These are phyloP conservation scores for Phytophthora litchii DNA, from an alignment of 352 stramenopile genomes.

Conservation along the genomic window DNA sequence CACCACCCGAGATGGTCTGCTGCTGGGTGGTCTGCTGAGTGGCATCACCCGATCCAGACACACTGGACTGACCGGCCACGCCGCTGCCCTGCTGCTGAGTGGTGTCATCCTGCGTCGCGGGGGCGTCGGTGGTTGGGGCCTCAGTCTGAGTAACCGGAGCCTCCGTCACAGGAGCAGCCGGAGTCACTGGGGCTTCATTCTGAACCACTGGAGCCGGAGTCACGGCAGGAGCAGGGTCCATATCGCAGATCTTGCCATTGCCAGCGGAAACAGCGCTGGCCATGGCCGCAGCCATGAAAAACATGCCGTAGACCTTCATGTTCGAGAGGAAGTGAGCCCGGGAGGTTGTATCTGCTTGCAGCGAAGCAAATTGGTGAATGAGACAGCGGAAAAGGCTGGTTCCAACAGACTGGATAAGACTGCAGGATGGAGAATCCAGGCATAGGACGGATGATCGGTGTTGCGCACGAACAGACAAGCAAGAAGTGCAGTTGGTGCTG, in stretches of 20 bases:
- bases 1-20: slow-evolving; percentile 22
- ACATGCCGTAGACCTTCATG: slow-evolving; percentile 44
- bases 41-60: slow-evolving; percentile 7
- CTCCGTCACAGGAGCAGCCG: neutral
- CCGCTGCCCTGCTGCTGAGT: slow-evolving; percentile 12
- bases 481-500: slow-evolving; percentile 17
- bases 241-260: slow-evolving; percentile 34
- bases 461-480: slow-evolving; percentile 21
- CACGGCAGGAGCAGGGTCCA: slow-evolving; percentile 28
- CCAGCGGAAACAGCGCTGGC: slow-evolving; percentile 27
- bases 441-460: slow-evolving; percentile 13
- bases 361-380: slow-evolving; percentile 34
- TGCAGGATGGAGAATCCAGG: slow-evolving; percentile 18
- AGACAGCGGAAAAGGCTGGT: slow-evolving; percentile 12
- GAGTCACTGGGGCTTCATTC: neutral
- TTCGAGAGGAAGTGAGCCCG: slow-evolving; percentile 5
- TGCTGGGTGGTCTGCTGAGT: slow-evolving; percentile 29
- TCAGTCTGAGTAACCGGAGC: slow-evolving; percentile 7
- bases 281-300: slow-evolving; percentile 37
- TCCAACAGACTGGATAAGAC: slow-evolving; percentile 21
- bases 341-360: slow-evolving; percentile 29
- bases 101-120: slow-evolving; percentile 12
- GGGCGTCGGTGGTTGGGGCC: slow-evolving; percentile 4
- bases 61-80: slow-evolving; percentile 15
- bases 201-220: neutral